Base-by-base conservation (phyloP, 2,329 filamentous ascomycete genomes). In the Karstenula rhodostoma region DNA sequence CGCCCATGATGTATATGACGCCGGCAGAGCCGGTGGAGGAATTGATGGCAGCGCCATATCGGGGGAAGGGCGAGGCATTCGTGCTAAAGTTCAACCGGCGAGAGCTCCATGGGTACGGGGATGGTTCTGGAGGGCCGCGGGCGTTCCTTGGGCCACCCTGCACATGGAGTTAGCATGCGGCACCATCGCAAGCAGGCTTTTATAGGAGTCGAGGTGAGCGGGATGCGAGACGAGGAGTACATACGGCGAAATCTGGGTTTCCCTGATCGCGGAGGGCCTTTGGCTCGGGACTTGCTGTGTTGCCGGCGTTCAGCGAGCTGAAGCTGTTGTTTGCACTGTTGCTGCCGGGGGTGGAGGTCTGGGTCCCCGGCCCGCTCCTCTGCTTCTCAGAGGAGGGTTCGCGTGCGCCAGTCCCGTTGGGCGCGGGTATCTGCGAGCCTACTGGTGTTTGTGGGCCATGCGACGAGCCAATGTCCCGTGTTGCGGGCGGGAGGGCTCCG, bases 41-140 rank as follows among this genome's bases (percentile, higher is more conserved):
- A 77, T 99, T 99, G 77, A 97, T 94, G 7, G 96, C 95, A 54
- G 96, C 93, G 75, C 95, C 95, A 85, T 99, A 99, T 76, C 95
- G 89, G 15, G 95, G 95, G 70, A 99, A 99, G 0, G 95, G 95
- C 68, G 92, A 94, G 12, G 90, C 86, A 72, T 93, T 89, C 2
- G 92, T 89, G 17, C 92, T 92, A 77, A 97, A 97, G 66, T 91
- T 94, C 56, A 99, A 80, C 58, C 92, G 89, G 61, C 93, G 89
- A 76, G 96, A 92, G 65, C 94, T 97, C 95, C 95, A 99, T 0
- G 95, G 95, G 74, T 98, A 99, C 57, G 96, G 87, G 5, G 93
- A 93, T 6, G 52, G 43, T 94, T 56, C 95, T 43, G 88, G 85
- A 64, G 87, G 68, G 43, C 73, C 75, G 60, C 76, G 70, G 86